These are phyloP conservation scores for Tetrapisispora nanseiensis DNA, from an alignment of 805 yeast species.

Conservation along the genomic window DNA sequence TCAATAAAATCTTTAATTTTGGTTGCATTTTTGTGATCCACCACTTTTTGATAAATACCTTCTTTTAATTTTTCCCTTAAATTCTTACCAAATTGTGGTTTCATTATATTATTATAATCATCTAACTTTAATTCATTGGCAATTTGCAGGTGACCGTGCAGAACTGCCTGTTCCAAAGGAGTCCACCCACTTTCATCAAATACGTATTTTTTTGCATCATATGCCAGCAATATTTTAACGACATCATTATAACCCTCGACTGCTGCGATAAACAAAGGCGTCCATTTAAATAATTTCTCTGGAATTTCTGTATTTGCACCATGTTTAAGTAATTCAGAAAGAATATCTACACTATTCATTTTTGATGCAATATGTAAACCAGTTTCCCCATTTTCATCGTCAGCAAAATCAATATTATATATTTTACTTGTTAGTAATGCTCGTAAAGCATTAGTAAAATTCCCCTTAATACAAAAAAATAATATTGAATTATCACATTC, in stretches of 20 bases:
- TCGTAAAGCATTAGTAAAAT: background rate
- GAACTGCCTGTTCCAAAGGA: slow-evolving; percentile 92
- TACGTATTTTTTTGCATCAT: slow-evolving; percentile 44
- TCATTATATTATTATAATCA: slow-evolving; percentile 14
- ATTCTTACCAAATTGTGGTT: slow-evolving; percentile 10
- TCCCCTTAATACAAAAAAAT: slow-evolving; percentile 35
- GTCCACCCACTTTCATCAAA: slow-evolving; percentile 89
- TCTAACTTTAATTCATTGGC: slow-evolving; percentile 44
- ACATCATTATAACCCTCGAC: slow-evolving; percentile 65
- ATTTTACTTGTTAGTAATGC: slow-evolving; percentile 45
- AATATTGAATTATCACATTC: slow-evolving; percentile 46
- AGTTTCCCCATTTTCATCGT: slow-evolving; percentile 58
- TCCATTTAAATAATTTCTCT: slow-evolving; percentile 83
- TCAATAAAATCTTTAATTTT: too few species aligned
- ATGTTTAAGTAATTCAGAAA: slow-evolving; percentile 41
- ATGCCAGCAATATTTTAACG: slow-evolving; percentile 42
- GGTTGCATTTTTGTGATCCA: background rate
- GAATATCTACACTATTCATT: slow-evolving; percentile 44
- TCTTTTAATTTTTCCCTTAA: background rate
- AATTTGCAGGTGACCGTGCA: slow-evolving; percentile 74
- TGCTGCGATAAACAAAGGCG: slow-evolving; percentile 84
- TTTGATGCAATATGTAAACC: slow-evolving; percentile 76
- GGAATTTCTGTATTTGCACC: slow-evolving; percentile 69
- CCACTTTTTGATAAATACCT: slow-evolving; percentile 1
- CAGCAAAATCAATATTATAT: slow-evolving; percentile 54